Base-by-base conservation (phyloP, 208 protist genomes). In the Wallacemonas rigidus region DNA sequence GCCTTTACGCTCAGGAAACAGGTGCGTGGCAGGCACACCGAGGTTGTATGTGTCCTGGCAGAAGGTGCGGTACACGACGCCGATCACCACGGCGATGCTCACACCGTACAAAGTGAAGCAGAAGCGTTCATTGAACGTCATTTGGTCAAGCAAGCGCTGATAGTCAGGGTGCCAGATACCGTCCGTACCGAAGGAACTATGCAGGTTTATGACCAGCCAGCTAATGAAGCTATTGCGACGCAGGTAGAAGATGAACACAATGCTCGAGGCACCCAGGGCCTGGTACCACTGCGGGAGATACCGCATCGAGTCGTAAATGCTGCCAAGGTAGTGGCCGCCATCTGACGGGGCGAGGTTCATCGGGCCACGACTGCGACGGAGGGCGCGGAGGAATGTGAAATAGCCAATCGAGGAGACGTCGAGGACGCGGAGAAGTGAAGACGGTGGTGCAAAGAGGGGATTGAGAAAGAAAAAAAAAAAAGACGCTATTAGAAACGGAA, bases 241-340 rank as follows among this genome's bases (percentile, higher is more conserved):
- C 58, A 95, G 57, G 43, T 90, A 88, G 63, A 92, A 81, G 9
- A 94, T 76, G n/a, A 79, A 80, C 26, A 93, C 79, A n/a, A 94
- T 76, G 17, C 81, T 83, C 45, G 77, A 80, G 5, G 93, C 43
- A 43, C 81, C 82, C 51, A 91, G 17, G 35, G 93, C 53, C 65
- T 96, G 92, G 65, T 94, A 96, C 88, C 88, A 96, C 55, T 80
- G 88, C 3, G 92, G 92, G 9, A 96, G 76, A 69, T 87, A 82
- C 69, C 90, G 81, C 12, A 96, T 67, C 5, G 92, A 96, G 56
- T 87, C 76, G n/a, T 74, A 85, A 12, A 93, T 80, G 17, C 64
- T 76, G 15, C 91, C 91, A 15, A 93, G 77, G 71, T 89, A 93
- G 71, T 84, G 69, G 26, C 72, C 69, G 54, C 61, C 61, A 45